A percentile compares a stretch with the other conserved stretches of the same genome.
These are phyloP conservation scores for Schwanniomyces sp. DNA, from an alignment of 805 yeast genomes.

Conservation along the genomic window DNA sequence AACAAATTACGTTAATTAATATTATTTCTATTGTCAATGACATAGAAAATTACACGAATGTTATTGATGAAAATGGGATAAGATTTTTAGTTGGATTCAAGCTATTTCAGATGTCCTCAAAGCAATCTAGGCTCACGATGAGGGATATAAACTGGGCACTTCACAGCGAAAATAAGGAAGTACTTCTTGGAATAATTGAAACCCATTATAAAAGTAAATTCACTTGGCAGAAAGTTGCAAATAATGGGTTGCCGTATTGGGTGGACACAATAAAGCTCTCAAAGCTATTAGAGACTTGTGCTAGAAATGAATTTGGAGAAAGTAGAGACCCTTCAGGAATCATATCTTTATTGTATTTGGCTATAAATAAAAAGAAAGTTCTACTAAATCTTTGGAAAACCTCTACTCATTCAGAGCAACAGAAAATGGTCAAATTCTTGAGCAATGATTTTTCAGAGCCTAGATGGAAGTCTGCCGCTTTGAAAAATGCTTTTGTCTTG, in stretches of 20 bases:
- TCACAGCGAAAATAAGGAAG: conserved; percentile 75
- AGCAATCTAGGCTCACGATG: conserved; percentile 60
- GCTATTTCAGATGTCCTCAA: conserved; percentile 51
- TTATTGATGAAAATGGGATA: conserved; percentile 65
- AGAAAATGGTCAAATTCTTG: conserved; percentile 76
- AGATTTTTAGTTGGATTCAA: conserved; percentile 71
- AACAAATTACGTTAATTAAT: conserved; percentile 77
- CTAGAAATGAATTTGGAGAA: conserved; percentile 65
- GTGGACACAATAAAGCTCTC: conserved; percentile 27
- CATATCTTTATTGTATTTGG: conserved; percentile 74
- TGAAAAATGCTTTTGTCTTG: conserved; percentile 88
- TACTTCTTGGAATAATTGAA: conserved; percentile 53
- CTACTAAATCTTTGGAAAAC: conserved; percentile 84
- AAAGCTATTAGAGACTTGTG: conserved; percentile 61
- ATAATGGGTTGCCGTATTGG: conserved; percentile 76
- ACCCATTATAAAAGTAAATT: conserved; percentile 44
- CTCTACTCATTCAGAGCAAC: conserved; percentile 74
- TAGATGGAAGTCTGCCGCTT: conserved; percentile 86
- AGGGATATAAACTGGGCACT: conserved; percentile 88
- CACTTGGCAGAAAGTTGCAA: conserved; percentile 60
- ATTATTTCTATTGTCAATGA: conserved; percentile 64
- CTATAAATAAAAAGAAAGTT: conserved; percentile 74
- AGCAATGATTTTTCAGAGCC: conserved; percentile 70
- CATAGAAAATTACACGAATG: conserved; percentile 43
- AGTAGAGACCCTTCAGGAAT: conserved; percentile 66